A percentile compares a stretch with the other conserved stretches of the same genome.
These are phyloP conservation scores for Lachancea lanzarotensis DNA, from an alignment of 805 yeast species.

Conservation along the genomic window DNA sequence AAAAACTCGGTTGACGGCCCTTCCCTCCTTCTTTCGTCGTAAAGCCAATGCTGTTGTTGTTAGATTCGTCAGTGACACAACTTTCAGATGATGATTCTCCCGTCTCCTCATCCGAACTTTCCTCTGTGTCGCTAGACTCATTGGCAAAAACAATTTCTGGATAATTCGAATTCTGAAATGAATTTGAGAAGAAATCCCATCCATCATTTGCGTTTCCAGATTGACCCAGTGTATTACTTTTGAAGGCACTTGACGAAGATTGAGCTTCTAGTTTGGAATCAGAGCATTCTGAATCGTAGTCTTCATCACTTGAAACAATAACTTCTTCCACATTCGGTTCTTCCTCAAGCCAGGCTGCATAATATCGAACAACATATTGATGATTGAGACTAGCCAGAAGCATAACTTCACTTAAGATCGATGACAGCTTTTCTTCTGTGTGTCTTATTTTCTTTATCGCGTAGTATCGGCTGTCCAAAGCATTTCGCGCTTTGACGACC, in stretches of 20 bases:
- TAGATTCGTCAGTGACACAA: constrained; percentile 1
- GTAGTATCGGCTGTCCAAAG: constrained; percentile 89
- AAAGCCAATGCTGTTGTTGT: background rate
- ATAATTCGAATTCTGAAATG: constrained; percentile 40
- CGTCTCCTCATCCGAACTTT: constrained; percentile 19
- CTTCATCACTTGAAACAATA: constrained; percentile 31
- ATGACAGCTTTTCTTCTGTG: constrained; percentile 67
- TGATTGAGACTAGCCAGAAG: constrained; percentile 86
- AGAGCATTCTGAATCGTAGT: constrained; percentile 11
- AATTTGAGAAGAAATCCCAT: constrained; percentile 65
- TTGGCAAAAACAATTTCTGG: constrained; percentile 53
- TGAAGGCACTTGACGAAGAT: background rate
- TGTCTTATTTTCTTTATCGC: constrained; percentile 91
- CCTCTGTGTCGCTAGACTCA: constrained; percentile 27
- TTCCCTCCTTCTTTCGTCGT: background rate
- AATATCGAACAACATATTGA: constrained; percentile 92
- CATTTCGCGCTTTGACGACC: constrained; percentile 92
- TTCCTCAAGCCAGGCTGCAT: constrained; percentile 96
- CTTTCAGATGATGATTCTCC: constrained; percentile 15
- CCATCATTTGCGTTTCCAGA: constrained; percentile 26
- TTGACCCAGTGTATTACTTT: constrained; percentile 23
- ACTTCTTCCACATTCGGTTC: constrained; percentile 38
- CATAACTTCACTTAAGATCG: constrained; percentile 85
- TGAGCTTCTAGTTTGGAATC: background rate
- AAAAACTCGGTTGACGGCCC: background rate